A percentile compares a stretch with the other conserved stretches of the same genome.
Conservation (phyloP, 306 rosid species). For the Acacia melanoxylon region DNA sequence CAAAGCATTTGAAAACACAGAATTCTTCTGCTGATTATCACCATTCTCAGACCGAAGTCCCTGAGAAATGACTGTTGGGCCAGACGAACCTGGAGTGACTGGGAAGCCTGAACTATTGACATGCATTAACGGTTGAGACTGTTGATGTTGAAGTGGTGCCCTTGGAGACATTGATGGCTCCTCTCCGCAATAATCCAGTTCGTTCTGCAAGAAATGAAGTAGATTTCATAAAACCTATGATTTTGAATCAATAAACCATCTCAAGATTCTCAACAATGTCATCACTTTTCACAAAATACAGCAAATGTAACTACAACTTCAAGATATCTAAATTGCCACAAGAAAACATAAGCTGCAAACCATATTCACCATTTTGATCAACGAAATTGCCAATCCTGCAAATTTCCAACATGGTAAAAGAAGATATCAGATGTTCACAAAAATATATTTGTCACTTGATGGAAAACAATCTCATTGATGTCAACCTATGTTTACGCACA, state of each 20-base stretch:
- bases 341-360: not conserved
- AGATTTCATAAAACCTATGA: not conserved
- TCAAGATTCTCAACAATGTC: not conserved
- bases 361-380: not conserved
- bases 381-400: not conserved
- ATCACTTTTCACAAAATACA: not conserved
- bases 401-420: not conserved
- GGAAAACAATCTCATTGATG: not conserved
- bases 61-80: constrained; percentile 45
- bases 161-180: constrained; percentile 81
- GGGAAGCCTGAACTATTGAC: constrained; percentile 44
- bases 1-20: constrained; percentile 77
- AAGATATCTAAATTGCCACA: not conserved
- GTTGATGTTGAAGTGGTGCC: constrained; percentile 56
- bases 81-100: constrained; percentile 46
- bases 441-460: not conserved
- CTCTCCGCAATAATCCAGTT: constrained; percentile 71
- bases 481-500: not conserved
- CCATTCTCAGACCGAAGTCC: constrained; percentile 54
- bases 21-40: constrained; percentile 64
- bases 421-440: not conserved
- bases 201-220: constrained; percentile 49
- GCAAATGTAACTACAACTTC: not conserved
- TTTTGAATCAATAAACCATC: not conserved
- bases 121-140: constrained; percentile 49